phyloP scores from a whole-genome alignment of 176 grass and related monocot species.

The Areca catechu region DNA sequence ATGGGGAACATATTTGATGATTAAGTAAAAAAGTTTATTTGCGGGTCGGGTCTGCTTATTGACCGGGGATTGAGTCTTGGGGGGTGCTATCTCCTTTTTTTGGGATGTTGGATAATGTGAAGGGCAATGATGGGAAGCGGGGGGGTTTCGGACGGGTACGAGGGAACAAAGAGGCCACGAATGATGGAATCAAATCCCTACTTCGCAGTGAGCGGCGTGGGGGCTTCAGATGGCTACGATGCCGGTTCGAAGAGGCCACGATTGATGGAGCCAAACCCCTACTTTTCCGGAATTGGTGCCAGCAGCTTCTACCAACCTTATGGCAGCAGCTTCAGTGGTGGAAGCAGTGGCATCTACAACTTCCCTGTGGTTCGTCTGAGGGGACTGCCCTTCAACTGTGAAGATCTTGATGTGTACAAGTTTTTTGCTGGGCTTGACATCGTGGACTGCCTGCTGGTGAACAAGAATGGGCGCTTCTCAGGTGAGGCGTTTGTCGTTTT shows the following conservation, averaged over 20 bases:
- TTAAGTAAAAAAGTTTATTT: not conserved
- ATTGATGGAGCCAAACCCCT: slow-evolving; percentile 6
- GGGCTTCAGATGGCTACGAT: slow-evolving; percentile 15
- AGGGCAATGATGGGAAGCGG: slow-evolving; percentile 21
- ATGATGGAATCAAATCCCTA: slow-evolving; percentile 24
- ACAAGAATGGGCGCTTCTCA: slow-evolving; percentile 70
- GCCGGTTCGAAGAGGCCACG: slow-evolving; percentile 13
- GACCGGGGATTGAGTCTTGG: slow-evolving; percentile 17
- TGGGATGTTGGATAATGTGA: slow-evolving; percentile 21
- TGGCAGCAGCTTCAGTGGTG: not conserved
- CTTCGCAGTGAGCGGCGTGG: slow-evolving; percentile 15
- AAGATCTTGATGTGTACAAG: slow-evolving; percentile 72
- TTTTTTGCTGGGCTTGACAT: slow-evolving; percentile 77
- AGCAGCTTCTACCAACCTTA: slow-evolving; percentile 12
- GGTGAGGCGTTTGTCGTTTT: slow-evolving; percentile 86
- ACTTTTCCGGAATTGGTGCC: not conserved
- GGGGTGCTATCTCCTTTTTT: slow-evolving; percentile 7
- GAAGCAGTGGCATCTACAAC: slow-evolving; percentile 39
- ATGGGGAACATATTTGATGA: not conserved
- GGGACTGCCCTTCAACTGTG: slow-evolving; percentile 86
- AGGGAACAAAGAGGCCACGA: slow-evolving; percentile 21
- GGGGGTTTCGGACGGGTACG: slow-evolving; percentile 22
- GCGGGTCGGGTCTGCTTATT: slow-evolving; percentile 7
- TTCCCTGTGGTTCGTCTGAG: slow-evolving; percentile 71
- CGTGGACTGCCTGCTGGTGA: slow-evolving; percentile 65